phyloP scores from a whole-genome alignment of 2,329 filamentous ascomycete genomes.

The Aspergillus ochraceus region DNA sequence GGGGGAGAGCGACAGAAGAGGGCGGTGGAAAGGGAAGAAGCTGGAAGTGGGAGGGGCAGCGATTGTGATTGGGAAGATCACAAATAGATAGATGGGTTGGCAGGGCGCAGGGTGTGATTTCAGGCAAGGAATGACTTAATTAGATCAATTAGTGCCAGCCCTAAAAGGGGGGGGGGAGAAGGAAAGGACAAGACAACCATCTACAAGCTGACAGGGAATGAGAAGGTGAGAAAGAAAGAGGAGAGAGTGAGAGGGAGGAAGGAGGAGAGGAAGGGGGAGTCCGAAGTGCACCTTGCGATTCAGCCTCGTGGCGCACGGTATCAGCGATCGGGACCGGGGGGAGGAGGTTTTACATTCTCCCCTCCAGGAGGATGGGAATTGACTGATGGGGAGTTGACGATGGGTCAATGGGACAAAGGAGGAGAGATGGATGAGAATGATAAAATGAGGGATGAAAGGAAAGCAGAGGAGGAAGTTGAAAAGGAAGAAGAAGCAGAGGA shows the following conservation, averaged over 20 bases:
- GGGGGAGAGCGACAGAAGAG: not conserved
- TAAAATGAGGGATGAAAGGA: not conserved
- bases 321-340: not conserved
- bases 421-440: not conserved
- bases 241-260: not conserved
- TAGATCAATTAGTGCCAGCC: not conserved
- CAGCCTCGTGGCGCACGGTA: slow-evolving; percentile 20
- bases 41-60: not conserved
- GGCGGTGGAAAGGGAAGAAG: not conserved
- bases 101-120: not conserved
- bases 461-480: not conserved
- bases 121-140: not conserved
- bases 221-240: not conserved
- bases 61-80: not conserved
- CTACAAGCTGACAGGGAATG: not conserved
- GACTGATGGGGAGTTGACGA: not conserved
- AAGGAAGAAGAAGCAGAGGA: not conserved
- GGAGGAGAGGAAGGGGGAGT: not conserved
- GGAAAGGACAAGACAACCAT: not conserved
- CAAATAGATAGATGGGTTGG: not conserved
- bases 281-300: slow-evolving; percentile 22
- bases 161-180: not conserved
- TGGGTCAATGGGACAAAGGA: not conserved
- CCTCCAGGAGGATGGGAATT: not conserved
- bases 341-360: slow-evolving; percentile 15